Conservation (phyloP, 1,284 basidiomycete species). For the Athelia sp. region DNA sequence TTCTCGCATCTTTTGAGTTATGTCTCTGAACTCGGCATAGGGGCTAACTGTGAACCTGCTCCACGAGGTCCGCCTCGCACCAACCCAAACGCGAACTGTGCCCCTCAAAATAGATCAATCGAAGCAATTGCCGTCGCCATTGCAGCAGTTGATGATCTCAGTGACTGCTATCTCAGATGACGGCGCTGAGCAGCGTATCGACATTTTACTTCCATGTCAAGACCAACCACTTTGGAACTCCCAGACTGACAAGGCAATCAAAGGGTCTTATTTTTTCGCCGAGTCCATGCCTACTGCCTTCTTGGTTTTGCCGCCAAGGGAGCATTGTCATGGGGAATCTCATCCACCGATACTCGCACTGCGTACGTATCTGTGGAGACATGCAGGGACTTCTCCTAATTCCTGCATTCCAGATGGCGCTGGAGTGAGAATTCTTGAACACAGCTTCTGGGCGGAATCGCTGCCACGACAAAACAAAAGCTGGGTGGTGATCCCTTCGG, state of each 20-base stretch:
- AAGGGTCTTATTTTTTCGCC: slow-evolving; percentile 55
- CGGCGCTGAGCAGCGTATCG: slow-evolving; percentile 4
- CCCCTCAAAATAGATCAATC: slow-evolving; percentile 43
- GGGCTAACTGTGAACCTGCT: slow-evolving; percentile 33
- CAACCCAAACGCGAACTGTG: slow-evolving; percentile 55
- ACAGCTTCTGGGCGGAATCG: slow-evolving; percentile 54
- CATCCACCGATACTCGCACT: slow-evolving; percentile 62
- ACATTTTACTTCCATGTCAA: slow-evolving; percentile 35
- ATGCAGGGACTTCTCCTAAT: background rate
- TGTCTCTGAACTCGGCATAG: slow-evolving; percentile 15
- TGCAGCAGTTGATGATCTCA: slow-evolving; percentile 28
- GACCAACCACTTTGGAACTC: slow-evolving; percentile 37
- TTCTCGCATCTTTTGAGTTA: background rate
- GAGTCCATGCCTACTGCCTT: slow-evolving; percentile 53
- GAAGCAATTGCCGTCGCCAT: slow-evolving; percentile 20
- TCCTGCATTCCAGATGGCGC: slow-evolving; percentile 57
- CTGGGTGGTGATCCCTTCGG: slow-evolving; percentile 73
- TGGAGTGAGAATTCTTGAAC: slow-evolving; percentile 60
- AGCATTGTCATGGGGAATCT: slow-evolving; percentile 11
- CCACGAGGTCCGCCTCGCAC: slow-evolving; percentile 40
- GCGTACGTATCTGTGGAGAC: slow-evolving; percentile 39
- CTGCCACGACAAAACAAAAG: slow-evolving; percentile 50
- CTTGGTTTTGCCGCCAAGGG: slow-evolving; percentile 47
- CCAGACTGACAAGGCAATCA: slow-evolving; percentile 32
- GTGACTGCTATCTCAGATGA: slow-evolving; percentile 25